Conservation (phyloP, 2,329 filamentous ascomycete species). For the Penicillium aurantiogriseum region DNA sequence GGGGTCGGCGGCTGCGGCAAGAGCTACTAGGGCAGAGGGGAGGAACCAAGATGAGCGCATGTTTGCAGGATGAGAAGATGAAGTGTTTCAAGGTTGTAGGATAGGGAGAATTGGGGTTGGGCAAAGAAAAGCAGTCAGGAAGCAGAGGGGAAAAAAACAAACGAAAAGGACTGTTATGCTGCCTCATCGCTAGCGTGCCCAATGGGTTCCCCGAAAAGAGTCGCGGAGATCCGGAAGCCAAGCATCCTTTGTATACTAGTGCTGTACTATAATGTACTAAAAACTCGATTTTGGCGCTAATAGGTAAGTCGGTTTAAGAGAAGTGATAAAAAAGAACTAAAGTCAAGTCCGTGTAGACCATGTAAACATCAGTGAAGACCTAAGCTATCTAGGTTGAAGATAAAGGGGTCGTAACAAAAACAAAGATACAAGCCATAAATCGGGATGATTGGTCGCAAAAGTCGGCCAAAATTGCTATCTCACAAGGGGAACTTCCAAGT, state of each 20-base stretch:
- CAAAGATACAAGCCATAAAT: not conserved
- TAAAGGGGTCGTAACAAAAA: too few species aligned
- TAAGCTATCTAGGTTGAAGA: not conserved
- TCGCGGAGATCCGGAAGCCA: not conserved
- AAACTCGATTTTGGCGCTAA: not conserved
- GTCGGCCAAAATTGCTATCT: not conserved
- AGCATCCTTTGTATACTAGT: not conserved
- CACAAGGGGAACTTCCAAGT: not conserved
- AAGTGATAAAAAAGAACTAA: too few species aligned
- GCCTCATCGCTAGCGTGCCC: not conserved
- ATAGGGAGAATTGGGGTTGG: not conserved
- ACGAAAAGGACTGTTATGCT: not conserved
- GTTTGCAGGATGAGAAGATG: not conserved
- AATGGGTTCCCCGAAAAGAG: not conserved
- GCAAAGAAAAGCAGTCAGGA: not conserved
- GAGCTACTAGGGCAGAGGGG: constrained; percentile 2
- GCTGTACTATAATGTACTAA: not conserved
- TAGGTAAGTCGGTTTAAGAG: not conserved
- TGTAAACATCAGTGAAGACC: not conserved
- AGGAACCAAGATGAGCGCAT: constrained; percentile 8
- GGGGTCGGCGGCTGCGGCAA: constrained; percentile 1
- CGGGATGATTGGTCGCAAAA: not conserved
- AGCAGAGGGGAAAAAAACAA: not conserved
- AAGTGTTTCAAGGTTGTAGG: not conserved
- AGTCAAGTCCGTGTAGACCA: not conserved